phyloP scores from a whole-genome alignment of 176 grass and related monocot species.

The Aegilops longissima region DNA sequence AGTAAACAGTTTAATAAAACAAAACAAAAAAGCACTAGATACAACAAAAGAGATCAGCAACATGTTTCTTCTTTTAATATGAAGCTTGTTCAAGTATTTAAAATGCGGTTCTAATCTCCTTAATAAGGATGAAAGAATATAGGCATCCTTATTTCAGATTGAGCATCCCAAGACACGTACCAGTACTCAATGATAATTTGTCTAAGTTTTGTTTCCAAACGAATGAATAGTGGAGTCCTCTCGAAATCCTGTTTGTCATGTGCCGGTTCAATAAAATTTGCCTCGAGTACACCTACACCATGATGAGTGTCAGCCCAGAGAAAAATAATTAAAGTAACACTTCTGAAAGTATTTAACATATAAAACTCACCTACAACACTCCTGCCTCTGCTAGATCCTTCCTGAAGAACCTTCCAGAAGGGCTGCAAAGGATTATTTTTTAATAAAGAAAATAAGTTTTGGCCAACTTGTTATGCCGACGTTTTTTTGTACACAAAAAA shows the following conservation, averaged over 20 bases:
- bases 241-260: constrained; percentile 99
- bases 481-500: neutral
- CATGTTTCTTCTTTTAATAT: constrained; percentile 9
- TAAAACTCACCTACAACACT: constrained; percentile 81
- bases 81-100: neutral
- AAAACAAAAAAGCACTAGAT: neutral
- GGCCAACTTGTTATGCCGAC: neutral
- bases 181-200: constrained; percentile 92
- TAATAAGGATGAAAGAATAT: neutral
- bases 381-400: constrained; percentile 91
- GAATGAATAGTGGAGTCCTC: constrained; percentile 84
- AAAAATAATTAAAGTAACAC: neutral
- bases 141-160: neutral
- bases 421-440: constrained; percentile 51
- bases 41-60: neutral
- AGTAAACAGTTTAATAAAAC: neutral
- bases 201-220: constrained; percentile 77
- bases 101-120: neutral
- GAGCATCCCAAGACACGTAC: constrained; percentile 37
- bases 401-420: constrained; percentile 98
- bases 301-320: constrained; percentile 15
- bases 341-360: constrained; percentile 16
- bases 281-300: constrained; percentile 87
- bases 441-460: neutral
- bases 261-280: constrained; percentile 97